These are phyloP conservation scores for Rhexocercosporidium sp. DNA, from an alignment of 2,329 filamentous ascomycete species.

Conservation along the genomic window DNA sequence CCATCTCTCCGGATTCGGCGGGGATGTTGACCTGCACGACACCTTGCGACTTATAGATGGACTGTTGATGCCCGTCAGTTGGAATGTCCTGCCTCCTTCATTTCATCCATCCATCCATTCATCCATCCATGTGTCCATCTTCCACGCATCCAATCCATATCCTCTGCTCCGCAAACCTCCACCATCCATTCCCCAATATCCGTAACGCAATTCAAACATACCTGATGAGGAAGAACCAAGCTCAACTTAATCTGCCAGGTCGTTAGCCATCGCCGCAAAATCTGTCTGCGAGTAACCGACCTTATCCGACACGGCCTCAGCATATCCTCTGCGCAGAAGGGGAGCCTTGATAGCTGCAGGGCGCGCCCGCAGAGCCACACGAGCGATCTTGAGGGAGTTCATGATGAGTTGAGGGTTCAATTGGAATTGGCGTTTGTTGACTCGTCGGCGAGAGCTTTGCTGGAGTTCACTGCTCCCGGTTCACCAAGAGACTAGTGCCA, in stretches of 20 bases:
- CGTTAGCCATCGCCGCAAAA: constrained; percentile 37
- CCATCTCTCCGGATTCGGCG: constrained; percentile 98
- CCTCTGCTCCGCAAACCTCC: not conserved
- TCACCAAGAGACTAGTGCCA: not conserved
- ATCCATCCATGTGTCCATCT: too few relatives aligned
- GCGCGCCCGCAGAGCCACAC: constrained; percentile 84
- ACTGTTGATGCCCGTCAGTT: constrained; percentile 53
- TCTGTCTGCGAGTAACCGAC: constrained; percentile 48
- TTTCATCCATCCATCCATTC: constrained; percentile 2
- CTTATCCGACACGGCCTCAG: constrained; percentile 86
- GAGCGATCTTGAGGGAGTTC: constrained; percentile 93
- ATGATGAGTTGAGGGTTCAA: constrained; percentile 63
- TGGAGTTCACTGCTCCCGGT: constrained; percentile 24
- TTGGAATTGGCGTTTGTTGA: constrained; percentile 48
- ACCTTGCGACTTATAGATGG: constrained; percentile 71
- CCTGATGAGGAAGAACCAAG: constrained; percentile 97
- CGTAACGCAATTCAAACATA: constrained; percentile 55
- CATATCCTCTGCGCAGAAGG: constrained; percentile 88
- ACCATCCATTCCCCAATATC: not conserved
- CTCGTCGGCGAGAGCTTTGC: constrained; percentile 30
- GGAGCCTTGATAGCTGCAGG: constrained; percentile 77
- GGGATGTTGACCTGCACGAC: constrained; percentile 98
- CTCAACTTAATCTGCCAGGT: constrained; percentile 85
- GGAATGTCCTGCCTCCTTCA: constrained; percentile 48
- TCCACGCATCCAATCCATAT: constrained; percentile 7